These are phyloP conservation scores for Capsicum baccatum DNA, from an alignment of 257 asterid species.

Conservation along the genomic window DNA sequence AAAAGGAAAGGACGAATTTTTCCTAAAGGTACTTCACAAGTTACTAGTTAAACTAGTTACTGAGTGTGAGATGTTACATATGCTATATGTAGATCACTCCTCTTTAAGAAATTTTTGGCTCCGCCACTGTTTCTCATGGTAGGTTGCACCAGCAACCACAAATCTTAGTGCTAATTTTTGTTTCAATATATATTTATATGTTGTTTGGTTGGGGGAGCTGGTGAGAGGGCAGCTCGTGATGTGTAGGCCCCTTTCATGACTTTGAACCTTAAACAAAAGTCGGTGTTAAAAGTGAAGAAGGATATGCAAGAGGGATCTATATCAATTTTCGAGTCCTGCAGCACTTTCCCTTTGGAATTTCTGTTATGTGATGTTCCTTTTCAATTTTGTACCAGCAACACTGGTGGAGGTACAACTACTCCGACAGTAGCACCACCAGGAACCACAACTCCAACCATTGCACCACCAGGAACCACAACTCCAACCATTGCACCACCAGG, in stretches of 20 bases:
- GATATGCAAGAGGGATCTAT: background rate
- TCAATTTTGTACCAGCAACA: conserved; percentile 21
- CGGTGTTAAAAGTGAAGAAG: background rate
- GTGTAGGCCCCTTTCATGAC: background rate
- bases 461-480: conserved; percentile 34
- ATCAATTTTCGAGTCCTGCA: background rate
- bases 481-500: conserved; percentile 39
- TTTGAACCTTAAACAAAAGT: background rate
- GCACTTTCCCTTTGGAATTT: background rate
- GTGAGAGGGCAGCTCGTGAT: background rate
- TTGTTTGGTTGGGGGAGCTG: background rate
- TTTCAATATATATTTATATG: background rate
- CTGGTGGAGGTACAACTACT: conserved; percentile 31
- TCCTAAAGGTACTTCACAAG: no score
- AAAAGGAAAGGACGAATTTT: no score
- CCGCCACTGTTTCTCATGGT: no score
- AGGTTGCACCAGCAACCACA: background rate
- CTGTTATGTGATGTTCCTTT: background rate
- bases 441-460: conserved; percentile 37
- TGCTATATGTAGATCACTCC: no score
- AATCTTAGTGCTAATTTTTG: background rate
- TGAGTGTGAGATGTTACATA: no score
- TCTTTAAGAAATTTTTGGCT: no score
- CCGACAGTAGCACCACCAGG: conserved; percentile 37
- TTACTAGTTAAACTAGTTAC: no score